A percentile compares a stretch with the other conserved stretches of the same genome.
Conservation (phyloP, 2,329 filamentous ascomycete genomes). For the Fusarium sublunatum region DNA sequence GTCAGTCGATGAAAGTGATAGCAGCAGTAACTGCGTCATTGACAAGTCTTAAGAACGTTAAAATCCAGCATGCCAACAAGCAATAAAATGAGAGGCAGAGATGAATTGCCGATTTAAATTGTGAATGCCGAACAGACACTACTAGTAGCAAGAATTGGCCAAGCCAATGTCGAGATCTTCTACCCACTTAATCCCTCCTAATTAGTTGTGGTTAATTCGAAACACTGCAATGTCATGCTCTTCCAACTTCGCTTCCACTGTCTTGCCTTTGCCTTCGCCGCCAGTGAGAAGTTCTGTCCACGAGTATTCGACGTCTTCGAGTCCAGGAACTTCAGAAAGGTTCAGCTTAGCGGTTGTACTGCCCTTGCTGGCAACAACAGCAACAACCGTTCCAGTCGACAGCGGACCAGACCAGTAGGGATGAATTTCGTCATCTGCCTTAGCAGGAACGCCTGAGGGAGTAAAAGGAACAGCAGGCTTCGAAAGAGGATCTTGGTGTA, state of each 20-base stretch:
- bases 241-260: slow-evolving; percentile 15
- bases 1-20: too few species aligned
- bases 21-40: too few species aligned
- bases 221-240: slow-evolving; percentile 24
- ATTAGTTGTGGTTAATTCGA: slow-evolving; percentile 15
- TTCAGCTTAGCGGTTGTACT: slow-evolving; percentile 15
- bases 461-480: slow-evolving; percentile 29
- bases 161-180: too few species aligned
- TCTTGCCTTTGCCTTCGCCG: slow-evolving; percentile 22
- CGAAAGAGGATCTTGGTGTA: slow-evolving; percentile 26
- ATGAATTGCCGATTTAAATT: too few species aligned
- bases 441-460: slow-evolving; percentile 16
- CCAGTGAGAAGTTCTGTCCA: slow-evolving; percentile 25
- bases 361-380: slow-evolving; percentile 21
- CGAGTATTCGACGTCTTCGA: slow-evolving; percentile 18
- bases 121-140: too few species aligned
- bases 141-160: too few species aligned
- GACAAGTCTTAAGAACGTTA: too few species aligned
- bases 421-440: slow-evolving; percentile 18
- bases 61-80: too few species aligned
- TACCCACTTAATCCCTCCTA: too few species aligned
- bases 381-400: slow-evolving; percentile 22
- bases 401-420: slow-evolving; percentile 27
- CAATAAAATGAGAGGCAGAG: too few species aligned
- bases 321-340: slow-evolving; percentile 25